Conservation (phyloP, 768 basidiomycete genomes). For the Tulasnella sp. region DNA sequence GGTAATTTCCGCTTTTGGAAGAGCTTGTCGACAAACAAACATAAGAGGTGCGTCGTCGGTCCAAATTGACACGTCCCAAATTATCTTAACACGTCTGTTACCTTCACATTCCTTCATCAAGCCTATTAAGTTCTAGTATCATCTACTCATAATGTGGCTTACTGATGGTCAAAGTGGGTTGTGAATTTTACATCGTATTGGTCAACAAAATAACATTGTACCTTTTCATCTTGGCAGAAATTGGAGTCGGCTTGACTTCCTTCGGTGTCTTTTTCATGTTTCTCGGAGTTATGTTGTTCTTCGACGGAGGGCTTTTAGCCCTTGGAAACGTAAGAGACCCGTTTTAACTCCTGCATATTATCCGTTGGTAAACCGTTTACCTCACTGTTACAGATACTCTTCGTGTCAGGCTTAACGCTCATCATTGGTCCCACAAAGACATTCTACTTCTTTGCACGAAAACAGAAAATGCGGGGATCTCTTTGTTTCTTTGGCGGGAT, state of each 20-base stretch:
- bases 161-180: slow-evolving; percentile 17
- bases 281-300: slow-evolving; percentile 89
- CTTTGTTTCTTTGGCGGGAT: slow-evolving; percentile 82
- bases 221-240: slow-evolving; percentile 44
- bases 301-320: slow-evolving; percentile 88
- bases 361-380: not conserved
- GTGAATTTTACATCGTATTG: not conserved
- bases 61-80: not conserved
- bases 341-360: slow-evolving; percentile 3
- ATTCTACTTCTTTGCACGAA: slow-evolving; percentile 94
- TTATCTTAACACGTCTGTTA: not conserved
- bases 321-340: slow-evolving; percentile 73
- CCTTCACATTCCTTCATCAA: not conserved
- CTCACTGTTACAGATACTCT: slow-evolving; percentile 53
- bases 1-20: no score
- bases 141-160: slow-evolving; percentile 23
- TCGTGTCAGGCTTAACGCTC: slow-evolving; percentile 84
- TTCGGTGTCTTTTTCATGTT: slow-evolving; percentile 95
- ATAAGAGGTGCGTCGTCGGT: not conserved
- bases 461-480: slow-evolving; percentile 86
- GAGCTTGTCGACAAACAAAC: not conserved
- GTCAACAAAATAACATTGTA: not conserved
- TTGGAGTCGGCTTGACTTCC: slow-evolving; percentile 91
- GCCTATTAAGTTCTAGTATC: not conserved
- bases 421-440: slow-evolving; percentile 97